Base-by-base conservation (phyloP, 2,329 filamentous ascomycete species). In the Pleoardoris graminearum region DNA sequence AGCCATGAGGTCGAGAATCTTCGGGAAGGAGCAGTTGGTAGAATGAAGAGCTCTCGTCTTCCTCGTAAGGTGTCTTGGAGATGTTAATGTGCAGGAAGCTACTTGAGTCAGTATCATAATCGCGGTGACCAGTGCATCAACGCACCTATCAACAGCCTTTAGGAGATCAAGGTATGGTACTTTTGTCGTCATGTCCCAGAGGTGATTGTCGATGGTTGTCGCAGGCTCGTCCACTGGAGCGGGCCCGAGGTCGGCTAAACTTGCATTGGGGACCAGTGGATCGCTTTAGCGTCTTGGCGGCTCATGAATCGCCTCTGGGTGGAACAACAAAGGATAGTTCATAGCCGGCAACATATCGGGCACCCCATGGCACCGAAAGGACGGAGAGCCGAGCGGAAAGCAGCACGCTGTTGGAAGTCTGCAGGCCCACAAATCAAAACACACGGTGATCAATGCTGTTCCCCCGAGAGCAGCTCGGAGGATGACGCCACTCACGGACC, bases 1-100 rank as follows among this genome's bases (percentile, higher is more conserved):
- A 81, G 12, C 86, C 87, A 11, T 86, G 74, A 19, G 73, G 70
- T 2, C 77, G 78, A 52, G 86, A 81, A 49, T 83, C 75, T 77
- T 83, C 86, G 11, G 85, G 75, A 11, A 88, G 85, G 69, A 85
- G 89, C 58, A 95, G 80, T 19, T 76, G 78, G 61, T 85, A 80
- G 69, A 82, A 84, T 3, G 78, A 75, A 37, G 70, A 66, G 4
- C 14, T 33, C 2, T 38, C 38, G 12, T 48, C 27, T 27, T 21
- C 21, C 8, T 19, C 17, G 29, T 49, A 49, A 11, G 45, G 48
- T 38, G 48, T 46, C 19, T 29, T 44, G 11, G 48, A 42, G 16
- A 51, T 45, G 41, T 51, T 41, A 25, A 51, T 45, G 25, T 51
- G 21, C 8, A 41, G 48, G 14, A 51, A 51, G 27, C 48, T 51